phyloP scores from a whole-genome alignment of 192 early-diverging fungal species.

The Rhizoclosmatium sp. region DNA sequence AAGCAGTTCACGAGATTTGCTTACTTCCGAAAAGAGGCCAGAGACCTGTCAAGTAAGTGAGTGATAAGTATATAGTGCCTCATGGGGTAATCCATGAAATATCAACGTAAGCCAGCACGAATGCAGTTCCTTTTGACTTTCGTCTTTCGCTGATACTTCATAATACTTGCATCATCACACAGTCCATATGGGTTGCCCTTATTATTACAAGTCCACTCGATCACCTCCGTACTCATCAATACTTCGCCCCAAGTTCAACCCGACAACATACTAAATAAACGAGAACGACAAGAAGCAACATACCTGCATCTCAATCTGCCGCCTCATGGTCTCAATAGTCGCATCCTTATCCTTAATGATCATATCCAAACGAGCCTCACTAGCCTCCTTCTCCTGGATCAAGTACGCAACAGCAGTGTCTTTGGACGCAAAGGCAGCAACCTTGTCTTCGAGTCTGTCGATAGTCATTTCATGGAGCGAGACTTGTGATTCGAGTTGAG shows the following conservation, averaged over 20 bases:
- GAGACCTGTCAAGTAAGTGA: slow-evolving; percentile 10
- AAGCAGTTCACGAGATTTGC: slow-evolving; percentile 31
- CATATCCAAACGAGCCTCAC: slow-evolving; percentile 27
- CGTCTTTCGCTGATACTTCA: too few relatives aligned
- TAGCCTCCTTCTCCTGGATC: slow-evolving; percentile 20
- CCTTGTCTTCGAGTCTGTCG: slow-evolving; percentile 20
- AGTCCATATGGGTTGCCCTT: too few relatives aligned
- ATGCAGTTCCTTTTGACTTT: too few relatives aligned
- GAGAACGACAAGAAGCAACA: slow-evolving; percentile 3
- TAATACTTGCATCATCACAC: too few relatives aligned
- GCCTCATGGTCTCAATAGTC: slow-evolving; percentile 40
- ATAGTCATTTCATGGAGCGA: slow-evolving; percentile 17
- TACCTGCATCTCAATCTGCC: slow-evolving; percentile 46
- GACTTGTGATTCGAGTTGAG: slow-evolving; percentile 17
- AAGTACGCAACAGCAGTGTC: slow-evolving; percentile 18
- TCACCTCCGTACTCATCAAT: too few relatives aligned
- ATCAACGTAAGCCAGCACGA: background rate
- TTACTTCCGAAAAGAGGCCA: slow-evolving; percentile 37
- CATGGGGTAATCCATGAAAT: background rate
- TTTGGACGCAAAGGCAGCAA: slow-evolving; percentile 30
- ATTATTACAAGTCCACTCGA: too few relatives aligned
- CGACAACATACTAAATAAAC: background rate
- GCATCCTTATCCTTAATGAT: slow-evolving; percentile 43
- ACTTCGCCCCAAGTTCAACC: too few relatives aligned
- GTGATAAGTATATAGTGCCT: background rate